These are phyloP conservation scores for Mycosphaerella sp. DNA, from an alignment of 2,329 filamentous ascomycete genomes.

Conservation along the genomic window DNA sequence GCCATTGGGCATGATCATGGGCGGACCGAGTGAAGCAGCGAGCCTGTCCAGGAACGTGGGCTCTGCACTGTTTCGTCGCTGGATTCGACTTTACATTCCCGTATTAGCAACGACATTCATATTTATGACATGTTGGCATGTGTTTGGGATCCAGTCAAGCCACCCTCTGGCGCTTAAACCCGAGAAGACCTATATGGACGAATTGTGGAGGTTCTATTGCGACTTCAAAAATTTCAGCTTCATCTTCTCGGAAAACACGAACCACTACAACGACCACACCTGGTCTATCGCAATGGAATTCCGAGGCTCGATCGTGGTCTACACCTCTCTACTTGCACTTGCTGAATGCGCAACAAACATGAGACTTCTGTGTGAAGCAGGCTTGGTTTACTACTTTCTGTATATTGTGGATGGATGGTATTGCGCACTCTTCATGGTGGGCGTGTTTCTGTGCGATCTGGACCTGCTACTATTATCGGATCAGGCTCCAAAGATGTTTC, in stretches of 20 bases:
- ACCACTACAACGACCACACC: constrained; percentile 52
- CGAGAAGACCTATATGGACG: constrained; percentile 8
- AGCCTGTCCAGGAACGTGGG: constrained; percentile 38
- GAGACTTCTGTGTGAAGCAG: constrained; percentile 18
- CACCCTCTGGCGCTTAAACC: constrained; percentile 25
- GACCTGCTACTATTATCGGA: constrained; percentile 42
- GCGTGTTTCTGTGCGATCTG: constrained; percentile 57
- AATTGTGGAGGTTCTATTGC: constrained; percentile 11
- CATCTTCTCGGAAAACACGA: constrained; percentile 47
- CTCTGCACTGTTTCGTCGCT: constrained; percentile 46
- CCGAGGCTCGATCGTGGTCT: constrained; percentile 58
- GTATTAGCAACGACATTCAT: constrained; percentile 50
- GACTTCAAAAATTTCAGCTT: constrained; percentile 62
- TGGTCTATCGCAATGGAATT: constrained; percentile 61
- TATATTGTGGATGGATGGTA: constrained; percentile 61
- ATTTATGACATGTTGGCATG: constrained; percentile 50
- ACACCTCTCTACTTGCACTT: constrained; percentile 52
- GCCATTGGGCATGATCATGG: constrained; percentile 36
- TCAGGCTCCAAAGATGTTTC: neutral
- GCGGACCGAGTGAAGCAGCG: neutral
- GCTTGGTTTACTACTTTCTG: constrained; percentile 57
- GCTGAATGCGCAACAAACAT: constrained; percentile 46
- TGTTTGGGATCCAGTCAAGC: constrained; percentile 45
- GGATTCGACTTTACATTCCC: constrained; percentile 45
- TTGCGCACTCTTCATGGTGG: constrained; percentile 53